Percentiles rank a stretch among this genome's conserved stretches.
Conservation (phyloP, 164 flowering plant genomes). For the Tetracentron sinense region DNA sequence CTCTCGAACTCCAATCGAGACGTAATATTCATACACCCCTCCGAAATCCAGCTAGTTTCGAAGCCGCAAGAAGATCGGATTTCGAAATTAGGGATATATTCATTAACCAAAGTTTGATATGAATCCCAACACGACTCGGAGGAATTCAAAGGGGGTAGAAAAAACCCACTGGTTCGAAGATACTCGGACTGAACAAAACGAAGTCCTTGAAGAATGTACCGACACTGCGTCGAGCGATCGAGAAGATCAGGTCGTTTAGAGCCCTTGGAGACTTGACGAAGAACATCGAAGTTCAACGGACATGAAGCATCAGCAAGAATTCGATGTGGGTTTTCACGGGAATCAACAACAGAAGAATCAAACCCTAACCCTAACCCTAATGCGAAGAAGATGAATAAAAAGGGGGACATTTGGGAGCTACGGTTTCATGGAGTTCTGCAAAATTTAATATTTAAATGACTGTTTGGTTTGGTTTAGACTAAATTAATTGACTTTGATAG, state of each 20-base stretch:
- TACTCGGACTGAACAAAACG: background rate
- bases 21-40: slow-evolving; percentile 52
- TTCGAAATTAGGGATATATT: slow-evolving; percentile 26
- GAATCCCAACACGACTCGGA: slow-evolving; percentile 46
- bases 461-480: no score
- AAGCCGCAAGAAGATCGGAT: slow-evolving; percentile 43
- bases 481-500: no score
- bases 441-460: no score
- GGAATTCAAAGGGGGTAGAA: slow-evolving; percentile 41
- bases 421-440: no score
- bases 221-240: background rate
- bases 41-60: slow-evolving; percentile 36
- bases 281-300: background rate
- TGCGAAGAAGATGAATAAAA: background rate
- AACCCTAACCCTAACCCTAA: background rate
- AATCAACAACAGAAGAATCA: no score
- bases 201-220: background rate
- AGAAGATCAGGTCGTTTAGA: background rate
- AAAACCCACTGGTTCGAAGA: slow-evolving; percentile 22
- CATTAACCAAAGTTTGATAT: slow-evolving; percentile 22
- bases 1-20: slow-evolving; percentile 41
- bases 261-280: background rate
- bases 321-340: background rate
- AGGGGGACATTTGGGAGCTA: no score
- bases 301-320: background rate